Percentiles rank a stretch among this genome's conserved stretches.
phyloP scores from a whole-genome alignment of 2,329 filamentous ascomycete genomes.

The Pseudogymnoascus sp. region DNA sequence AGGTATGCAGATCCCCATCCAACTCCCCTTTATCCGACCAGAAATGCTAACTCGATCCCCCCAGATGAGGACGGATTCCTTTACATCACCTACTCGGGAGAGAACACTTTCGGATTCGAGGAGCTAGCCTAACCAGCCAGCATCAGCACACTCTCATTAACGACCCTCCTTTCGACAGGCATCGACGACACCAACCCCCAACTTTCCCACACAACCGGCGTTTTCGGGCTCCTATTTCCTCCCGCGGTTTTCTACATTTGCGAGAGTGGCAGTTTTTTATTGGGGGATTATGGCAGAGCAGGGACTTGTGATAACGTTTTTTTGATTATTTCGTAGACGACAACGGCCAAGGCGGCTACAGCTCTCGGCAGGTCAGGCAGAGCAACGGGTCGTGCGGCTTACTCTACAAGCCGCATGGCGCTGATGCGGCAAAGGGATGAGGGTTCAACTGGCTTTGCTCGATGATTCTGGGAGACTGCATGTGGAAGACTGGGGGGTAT shows the following conservation, averaged over 20 bases:
- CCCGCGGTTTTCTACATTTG: slow-evolving; percentile 1
- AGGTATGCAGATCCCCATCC: slow-evolving; percentile 19
- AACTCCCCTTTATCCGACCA: not conserved
- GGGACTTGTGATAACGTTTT: not conserved
- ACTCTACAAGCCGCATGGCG: not conserved
- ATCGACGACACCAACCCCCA: not conserved
- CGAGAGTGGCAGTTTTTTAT: not conserved
- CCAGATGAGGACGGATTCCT: slow-evolving; percentile 67
- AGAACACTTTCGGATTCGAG: slow-evolving; percentile 86
- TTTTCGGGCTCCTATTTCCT: slow-evolving; percentile 4
- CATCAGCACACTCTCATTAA: not conserved
- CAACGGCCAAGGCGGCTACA: not conserved
- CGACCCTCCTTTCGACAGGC: slow-evolving; percentile 9
- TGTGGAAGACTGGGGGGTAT: not conserved
- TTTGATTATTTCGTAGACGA: not conserved
- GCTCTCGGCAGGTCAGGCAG: slow-evolving; percentile 5
- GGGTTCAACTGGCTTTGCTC: slow-evolving; percentile 1
- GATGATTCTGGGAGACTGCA: slow-evolving; percentile 5
- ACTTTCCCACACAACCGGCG: not conserved
- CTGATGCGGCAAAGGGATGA: not conserved
- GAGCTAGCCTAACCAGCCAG: slow-evolving; percentile 15
- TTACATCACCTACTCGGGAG: slow-evolving; percentile 98
- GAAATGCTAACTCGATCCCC: not conserved
- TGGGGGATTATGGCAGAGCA: slow-evolving; percentile 1
- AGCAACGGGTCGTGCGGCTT: not conserved